phyloP scores from a whole-genome alignment of 129 eudicot genomes.

The Pulicaria dysenterica region DNA sequence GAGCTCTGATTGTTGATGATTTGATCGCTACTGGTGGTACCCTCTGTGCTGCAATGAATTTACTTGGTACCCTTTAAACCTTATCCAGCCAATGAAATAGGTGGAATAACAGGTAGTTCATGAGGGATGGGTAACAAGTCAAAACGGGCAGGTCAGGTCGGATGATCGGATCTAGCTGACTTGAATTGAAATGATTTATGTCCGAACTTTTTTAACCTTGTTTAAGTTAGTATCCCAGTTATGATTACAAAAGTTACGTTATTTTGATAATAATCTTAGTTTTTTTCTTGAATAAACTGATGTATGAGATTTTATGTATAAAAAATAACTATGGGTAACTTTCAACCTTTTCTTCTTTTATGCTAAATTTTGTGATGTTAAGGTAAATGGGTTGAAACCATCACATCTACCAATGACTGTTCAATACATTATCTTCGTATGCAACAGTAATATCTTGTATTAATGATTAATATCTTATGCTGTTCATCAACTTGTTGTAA shows the following conservation, averaged over 20 bases:
- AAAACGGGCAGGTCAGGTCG: not conserved
- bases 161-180: not conserved
- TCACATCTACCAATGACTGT: not conserved
- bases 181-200: not conserved
- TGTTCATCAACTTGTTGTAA: not conserved
- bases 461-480: not conserved
- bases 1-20: conserved; percentile 88
- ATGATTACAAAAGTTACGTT: not conserved
- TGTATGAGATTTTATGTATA: not conserved
- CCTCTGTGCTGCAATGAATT: conserved; percentile 75
- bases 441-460: not conserved
- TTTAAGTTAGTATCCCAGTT: not conserved
- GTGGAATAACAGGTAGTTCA: not conserved
- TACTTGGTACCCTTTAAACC: conserved; percentile 53
- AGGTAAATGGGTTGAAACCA: not conserved
- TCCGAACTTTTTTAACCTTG: not conserved
- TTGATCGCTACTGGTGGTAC: conserved; percentile 94
- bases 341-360: not conserved
- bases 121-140: not conserved
- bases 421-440: not conserved
- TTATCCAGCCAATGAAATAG: not conserved
- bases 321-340: not conserved
- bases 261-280: not conserved
- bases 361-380: not conserved
- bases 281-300: not conserved